phyloP scores from a whole-genome alignment of 2,329 filamentous ascomycete genomes.

The Penicillium thymicola region DNA sequence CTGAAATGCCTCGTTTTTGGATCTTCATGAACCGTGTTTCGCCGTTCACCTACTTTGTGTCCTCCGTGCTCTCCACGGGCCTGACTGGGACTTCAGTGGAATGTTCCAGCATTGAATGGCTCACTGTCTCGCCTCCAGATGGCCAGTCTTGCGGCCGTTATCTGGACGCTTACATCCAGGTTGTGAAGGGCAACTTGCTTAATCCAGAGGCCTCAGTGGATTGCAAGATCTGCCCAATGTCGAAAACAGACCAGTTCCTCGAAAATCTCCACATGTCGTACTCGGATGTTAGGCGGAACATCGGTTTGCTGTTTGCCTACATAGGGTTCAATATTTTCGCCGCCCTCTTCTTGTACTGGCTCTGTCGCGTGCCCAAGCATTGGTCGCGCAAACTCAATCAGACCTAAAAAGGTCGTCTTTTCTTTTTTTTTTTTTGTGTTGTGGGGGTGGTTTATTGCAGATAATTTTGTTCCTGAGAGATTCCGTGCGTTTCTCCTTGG shows the following conservation, averaged over 20 bases:
- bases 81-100: conserved; percentile 28
- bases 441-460: background rate
- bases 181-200: conserved; percentile 57
- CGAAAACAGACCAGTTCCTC: conserved; percentile 51
- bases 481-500: background rate
- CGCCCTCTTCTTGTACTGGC: conserved; percentile 54
- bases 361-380: conserved; percentile 52
- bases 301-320: conserved; percentile 54
- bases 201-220: conserved; percentile 56
- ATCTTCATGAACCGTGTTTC: conserved; percentile 71
- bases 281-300: conserved; percentile 51
- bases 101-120: conserved; percentile 36
- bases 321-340: conserved; percentile 51
- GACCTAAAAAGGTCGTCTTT: conserved; percentile 10
- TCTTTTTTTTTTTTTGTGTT: background rate
- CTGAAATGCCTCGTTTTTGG: conserved; percentile 67
- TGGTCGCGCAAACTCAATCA: conserved; percentile 43
- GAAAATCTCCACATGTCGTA: conserved; percentile 46
- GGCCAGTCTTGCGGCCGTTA: conserved; percentile 64
- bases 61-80: conserved; percentile 39
- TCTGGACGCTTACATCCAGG: conserved; percentile 55
- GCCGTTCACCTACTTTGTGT: conserved; percentile 61
- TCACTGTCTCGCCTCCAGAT: conserved; percentile 48
- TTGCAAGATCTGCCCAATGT: conserved; percentile 53
- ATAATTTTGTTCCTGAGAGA: background rate